Percentiles rank a stretch among this genome's conserved stretches.
These are phyloP conservation scores for Drechslerella dactyloides DNA, from an alignment of 2,329 filamentous ascomycete species.

Conservation along the genomic window DNA sequence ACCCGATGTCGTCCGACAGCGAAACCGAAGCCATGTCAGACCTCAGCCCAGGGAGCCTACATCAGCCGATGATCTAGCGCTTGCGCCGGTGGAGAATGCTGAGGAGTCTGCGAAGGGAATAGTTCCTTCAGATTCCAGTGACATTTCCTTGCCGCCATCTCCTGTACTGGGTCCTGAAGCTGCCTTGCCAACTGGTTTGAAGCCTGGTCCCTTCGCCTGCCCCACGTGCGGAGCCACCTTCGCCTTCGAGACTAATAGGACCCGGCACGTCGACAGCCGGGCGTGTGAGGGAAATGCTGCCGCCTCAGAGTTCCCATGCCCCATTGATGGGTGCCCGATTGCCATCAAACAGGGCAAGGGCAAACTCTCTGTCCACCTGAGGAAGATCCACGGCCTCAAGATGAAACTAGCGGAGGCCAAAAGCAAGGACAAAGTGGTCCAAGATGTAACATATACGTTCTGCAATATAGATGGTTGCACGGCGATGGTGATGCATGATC, in stretches of 20 bases:
- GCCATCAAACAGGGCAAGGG: slow-evolving; percentile 47
- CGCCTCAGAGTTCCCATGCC: slow-evolving; percentile 38
- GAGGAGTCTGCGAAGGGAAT: no score
- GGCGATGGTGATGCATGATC: no score
- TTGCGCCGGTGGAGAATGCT: no score
- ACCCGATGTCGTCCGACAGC: no score
- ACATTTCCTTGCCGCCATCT: slow-evolving; percentile 23
- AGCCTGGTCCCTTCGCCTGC: slow-evolving; percentile 40
- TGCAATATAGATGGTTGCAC: no score
- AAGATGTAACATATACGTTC: no score
- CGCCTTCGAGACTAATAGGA: slow-evolving; percentile 48
- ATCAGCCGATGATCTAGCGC: no score
- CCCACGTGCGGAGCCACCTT: slow-evolving; percentile 39
- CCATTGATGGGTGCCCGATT: slow-evolving; percentile 41
- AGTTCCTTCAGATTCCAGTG: no score
- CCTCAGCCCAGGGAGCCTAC: no score
- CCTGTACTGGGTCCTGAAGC: slow-evolving; percentile 27
- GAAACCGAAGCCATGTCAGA: no score
- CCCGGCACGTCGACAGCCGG: slow-evolving; percentile 42
- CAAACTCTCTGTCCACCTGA: slow-evolving; percentile 45
- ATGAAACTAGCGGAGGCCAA: no score
- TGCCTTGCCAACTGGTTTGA: slow-evolving; percentile 43
- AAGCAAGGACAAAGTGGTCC: no score
- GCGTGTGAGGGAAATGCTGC: slow-evolving; percentile 32
- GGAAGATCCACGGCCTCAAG: slow-evolving; percentile 42